phyloP scores from a whole-genome alignment of 2,329 filamentous ascomycete species.

The Nemania sp. region DNA sequence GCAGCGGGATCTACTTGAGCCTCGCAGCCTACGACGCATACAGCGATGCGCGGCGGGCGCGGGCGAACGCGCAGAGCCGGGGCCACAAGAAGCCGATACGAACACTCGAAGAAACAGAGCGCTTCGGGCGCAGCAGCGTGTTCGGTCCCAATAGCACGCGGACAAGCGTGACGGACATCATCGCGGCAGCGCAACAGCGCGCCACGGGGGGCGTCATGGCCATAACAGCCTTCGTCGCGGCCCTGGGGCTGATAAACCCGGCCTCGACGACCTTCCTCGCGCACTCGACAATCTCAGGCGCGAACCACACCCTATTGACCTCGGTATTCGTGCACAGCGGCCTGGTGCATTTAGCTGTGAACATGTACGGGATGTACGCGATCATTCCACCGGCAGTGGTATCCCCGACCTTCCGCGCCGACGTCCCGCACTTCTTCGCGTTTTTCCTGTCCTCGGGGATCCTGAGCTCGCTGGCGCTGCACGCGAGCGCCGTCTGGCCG shows the following conservation, averaged over 20 bases:
- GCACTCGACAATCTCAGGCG: slow-evolving; percentile 22
- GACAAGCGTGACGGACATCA: too few species aligned
- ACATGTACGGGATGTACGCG: slow-evolving; percentile 28
- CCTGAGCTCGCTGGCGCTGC: slow-evolving; percentile 30
- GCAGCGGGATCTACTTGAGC: slow-evolving; percentile 32
- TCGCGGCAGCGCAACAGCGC: too few species aligned
- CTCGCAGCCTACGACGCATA: slow-evolving; percentile 35
- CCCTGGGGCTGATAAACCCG: too few species aligned
- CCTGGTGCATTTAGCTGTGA: slow-evolving; percentile 28
- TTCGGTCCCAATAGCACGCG: too few species aligned
- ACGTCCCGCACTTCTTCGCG: slow-evolving; percentile 32
- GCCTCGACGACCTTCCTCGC: slow-evolving; percentile 10
- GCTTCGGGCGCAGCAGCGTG: not conserved
- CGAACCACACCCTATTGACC: slow-evolving; percentile 36
- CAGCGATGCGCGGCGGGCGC: slow-evolving; percentile 24
- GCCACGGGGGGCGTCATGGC: too few species aligned
- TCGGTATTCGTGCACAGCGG: slow-evolving; percentile 33
- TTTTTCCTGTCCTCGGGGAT: slow-evolving; percentile 37
- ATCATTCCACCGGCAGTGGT: slow-evolving; percentile 21
- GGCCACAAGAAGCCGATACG: not conserved
- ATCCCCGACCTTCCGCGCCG: slow-evolving; percentile 25
- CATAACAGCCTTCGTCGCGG: too few species aligned
- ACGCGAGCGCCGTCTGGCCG: slow-evolving; percentile 28
- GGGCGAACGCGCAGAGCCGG: not conserved
- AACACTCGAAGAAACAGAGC: slow-evolving; percentile 29